Evolutionary conservation across 352 stramenopile species (phyloP), one percentile per base, ranked within the genome.

Genomic region (Phytopythium oedochilum): DNA sequence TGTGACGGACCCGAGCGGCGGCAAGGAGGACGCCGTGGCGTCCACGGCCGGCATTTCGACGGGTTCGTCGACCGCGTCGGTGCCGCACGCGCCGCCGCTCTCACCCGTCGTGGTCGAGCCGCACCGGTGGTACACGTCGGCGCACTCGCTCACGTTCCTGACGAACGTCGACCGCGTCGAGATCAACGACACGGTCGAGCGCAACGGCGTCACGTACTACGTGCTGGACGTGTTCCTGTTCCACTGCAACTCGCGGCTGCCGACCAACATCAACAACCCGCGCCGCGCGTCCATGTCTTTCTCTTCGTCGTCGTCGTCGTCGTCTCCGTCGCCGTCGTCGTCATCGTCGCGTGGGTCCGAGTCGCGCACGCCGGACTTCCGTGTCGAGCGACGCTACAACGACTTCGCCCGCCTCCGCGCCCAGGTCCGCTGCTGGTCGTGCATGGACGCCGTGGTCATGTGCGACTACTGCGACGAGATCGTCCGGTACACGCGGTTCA

Each of bases 391-490:
- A n/a, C 75, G 75, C 35, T 89, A 83, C 60, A 84, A 75, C 22
- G 75, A 89, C 31, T 89, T 89, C 42, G 59, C 62, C 28, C 67
- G 71, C 52, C 57, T 89, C 39, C 70, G 74, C 12, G 58, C 68
- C 18, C 66, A 86, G 25, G 63, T 84, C 12, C 68, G 61, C 43
- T 55, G 61, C 25, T 82, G 67, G 69, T 59, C 55, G 26, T 83
- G 63, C 59, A 69, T 68, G 35, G 72, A 83, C 52, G 60, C 64
- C 40, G 61, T 77, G 48, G 79, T 70, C 60, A 66, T 63, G 52
- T 89, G 78, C 55, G 65, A 69, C 20, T 89, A 81, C 53, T 89
- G 78, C 66, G 65, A 82, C 63, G 67, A 80, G 42, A 84, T 78
- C 51, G 55, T 73, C 36, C 67, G 68, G 53, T 73, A 83, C 63